Evolutionary conservation across 2,329 filamentous ascomycete genomes (phyloP), one percentile per base, ranked within the genome.

Genomic region (Sarocladiaceae sp.): DNA sequence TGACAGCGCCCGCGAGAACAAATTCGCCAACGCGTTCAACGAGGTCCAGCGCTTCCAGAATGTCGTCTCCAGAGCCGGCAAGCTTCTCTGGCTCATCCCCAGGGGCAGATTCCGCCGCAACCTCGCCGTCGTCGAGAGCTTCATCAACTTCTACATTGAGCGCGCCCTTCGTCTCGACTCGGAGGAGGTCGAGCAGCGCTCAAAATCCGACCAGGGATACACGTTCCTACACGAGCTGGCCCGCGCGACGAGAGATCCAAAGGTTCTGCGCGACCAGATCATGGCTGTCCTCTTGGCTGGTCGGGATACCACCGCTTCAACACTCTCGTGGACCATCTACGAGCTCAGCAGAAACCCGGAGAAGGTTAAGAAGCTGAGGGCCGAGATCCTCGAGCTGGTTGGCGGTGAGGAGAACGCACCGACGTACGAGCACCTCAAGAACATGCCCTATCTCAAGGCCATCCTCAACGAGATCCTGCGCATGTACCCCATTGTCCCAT

Each of bases 191-290:
- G 79, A 82, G 40, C 49, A 15, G 6, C 73, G 80, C 65, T 77
- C 76, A 45, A 88, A 86, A 57, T 78, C 78, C 7, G 84, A 86
- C 57, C 68, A 75, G 50, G 76, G 74, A 37, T 90, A 93, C 63
- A 94, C 85, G 2, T 95, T 96, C 67, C 75, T 95, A 16, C 85
- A 95, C 63, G 85, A 88, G 23, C 76, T 96, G 2, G 88, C 88
- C 34, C 73, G 75, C 31, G 90, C 88, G 66, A 95, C 89, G 0
- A 80, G 85, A 26, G 78, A 84, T 57, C 71, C 72, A 45, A 76
- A 73, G 44, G 76, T 88, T 3, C 74, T 96, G 12, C 85, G 88
- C 26, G 89, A 95, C 63, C 89, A 96, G 63, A 71, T 95, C 39
- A 76, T 93, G 13, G 82, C 84, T 34, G 77, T 95, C 10, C 76